Evolutionary conservation across 208 protist species (phyloP).

Genomic region (Plasmodiophora brassicae): DNA sequence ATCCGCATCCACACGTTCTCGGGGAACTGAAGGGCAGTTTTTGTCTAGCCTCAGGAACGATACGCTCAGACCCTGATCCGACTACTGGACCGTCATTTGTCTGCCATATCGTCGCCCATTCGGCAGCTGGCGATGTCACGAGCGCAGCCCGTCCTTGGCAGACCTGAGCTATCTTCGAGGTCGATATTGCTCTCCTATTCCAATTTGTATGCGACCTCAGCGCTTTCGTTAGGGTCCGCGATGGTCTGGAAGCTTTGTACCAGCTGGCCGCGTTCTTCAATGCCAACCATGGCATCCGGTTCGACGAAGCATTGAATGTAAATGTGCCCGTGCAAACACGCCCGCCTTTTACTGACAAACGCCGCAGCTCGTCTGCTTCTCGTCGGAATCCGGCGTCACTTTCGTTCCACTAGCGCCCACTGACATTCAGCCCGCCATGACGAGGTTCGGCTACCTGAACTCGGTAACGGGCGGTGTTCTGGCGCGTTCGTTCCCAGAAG

Average conservation of each 20-base stretch:
- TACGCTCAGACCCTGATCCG: not conserved
- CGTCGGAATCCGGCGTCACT: not conserved
- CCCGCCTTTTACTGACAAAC: too few relatives aligned
- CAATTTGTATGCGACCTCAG: not conserved
- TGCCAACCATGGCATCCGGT: slow-evolving; percentile 4
- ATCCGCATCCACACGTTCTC: not conserved
- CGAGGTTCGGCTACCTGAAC: not conserved
- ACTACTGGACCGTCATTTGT: not conserved
- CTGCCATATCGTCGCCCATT: not conserved
- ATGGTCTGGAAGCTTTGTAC: not conserved
- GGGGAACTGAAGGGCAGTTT: too few relatives aligned
- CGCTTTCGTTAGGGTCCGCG: not conserved
- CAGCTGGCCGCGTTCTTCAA: slow-evolving; percentile 23
- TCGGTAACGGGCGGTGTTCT: not conserved
- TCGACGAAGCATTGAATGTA: not conserved
- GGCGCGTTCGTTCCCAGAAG: not conserved
- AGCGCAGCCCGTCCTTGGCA: not conserved
- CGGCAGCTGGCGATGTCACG: not conserved
- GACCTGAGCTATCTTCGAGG: not conserved
- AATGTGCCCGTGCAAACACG: too few relatives aligned
- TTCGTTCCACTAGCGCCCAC: not conserved
- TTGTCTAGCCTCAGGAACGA: slow-evolving; percentile 9
- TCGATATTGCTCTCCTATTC: not conserved
- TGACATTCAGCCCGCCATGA: not conserved
- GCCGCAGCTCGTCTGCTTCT: too few relatives aligned